A percentile compares a stretch with the other conserved stretches of the same genome.
Conservation (phyloP, 2,329 filamentous ascomycete genomes). For the Coniochaeta ligniaria region DNA sequence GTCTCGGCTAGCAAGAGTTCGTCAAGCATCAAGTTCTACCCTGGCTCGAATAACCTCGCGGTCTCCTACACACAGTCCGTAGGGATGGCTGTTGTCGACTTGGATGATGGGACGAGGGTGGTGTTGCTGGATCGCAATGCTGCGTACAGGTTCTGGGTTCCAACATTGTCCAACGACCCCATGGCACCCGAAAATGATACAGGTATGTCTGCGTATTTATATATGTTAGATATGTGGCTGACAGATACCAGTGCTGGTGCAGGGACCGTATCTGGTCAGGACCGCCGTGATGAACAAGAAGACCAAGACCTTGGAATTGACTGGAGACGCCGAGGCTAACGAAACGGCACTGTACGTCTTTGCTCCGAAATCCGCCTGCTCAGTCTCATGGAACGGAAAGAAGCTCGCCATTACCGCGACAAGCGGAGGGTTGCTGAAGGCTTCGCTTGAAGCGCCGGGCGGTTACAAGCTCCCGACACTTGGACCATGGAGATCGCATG, state of each 20-base stretch:
- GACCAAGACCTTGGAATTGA: constrained; percentile 28
- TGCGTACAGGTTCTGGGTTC: constrained; percentile 51
- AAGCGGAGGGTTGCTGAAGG: constrained; percentile 19
- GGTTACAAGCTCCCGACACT: constrained; percentile 30
- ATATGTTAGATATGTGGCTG: not conserved
- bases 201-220: constrained; percentile 19
- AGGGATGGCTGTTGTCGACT: constrained; percentile 38
- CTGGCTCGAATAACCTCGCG: constrained; percentile 29
- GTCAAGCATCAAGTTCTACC: constrained; percentile 32
- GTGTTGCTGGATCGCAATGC: constrained; percentile 45
- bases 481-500: constrained; percentile 36
- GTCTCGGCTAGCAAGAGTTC: constrained; percentile 24
- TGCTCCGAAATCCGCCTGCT: constrained; percentile 34
- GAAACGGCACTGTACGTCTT: constrained; percentile 36
- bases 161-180: constrained; percentile 39
- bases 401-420: constrained; percentile 19
- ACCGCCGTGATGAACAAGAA: constrained; percentile 27
- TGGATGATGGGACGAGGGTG: constrained; percentile 38
- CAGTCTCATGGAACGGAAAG: constrained; percentile 45
- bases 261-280: constrained; percentile 45
- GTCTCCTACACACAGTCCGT: constrained; percentile 40
- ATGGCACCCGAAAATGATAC: constrained; percentile 35
- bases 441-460: constrained; percentile 17
- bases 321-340: constrained; percentile 33
- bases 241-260: constrained; percentile 33